These are phyloP conservation scores for Solanum hybrid DNA, from an alignment of 305 asterid species.

Conservation along the genomic window DNA sequence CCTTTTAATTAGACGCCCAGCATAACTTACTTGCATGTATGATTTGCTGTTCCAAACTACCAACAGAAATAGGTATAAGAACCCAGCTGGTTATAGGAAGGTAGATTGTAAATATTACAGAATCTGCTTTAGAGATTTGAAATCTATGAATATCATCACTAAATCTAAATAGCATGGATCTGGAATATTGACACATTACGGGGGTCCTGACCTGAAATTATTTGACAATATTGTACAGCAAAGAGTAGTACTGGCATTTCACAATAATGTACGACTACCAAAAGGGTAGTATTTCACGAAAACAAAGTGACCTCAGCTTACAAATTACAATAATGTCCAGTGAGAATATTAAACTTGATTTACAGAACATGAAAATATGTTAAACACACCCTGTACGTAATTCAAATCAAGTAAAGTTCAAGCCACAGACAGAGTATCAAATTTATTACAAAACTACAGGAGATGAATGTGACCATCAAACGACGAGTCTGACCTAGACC, in stretches of 20 bases:
- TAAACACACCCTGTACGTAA: not conserved
- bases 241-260: not conserved
- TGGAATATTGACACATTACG: not conserved
- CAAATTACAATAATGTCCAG: not conserved
- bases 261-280: not conserved
- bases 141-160: not conserved
- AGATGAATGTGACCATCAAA: not conserved
- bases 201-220: not conserved
- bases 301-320: not conserved
- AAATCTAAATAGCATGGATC: not conserved
- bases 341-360: not conserved
- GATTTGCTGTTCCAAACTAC: not conserved
- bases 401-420: not conserved
- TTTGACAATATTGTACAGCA: not conserved
- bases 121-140: not conserved
- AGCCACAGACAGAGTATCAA: not conserved
- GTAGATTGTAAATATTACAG: not conserved
- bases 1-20: not conserved
- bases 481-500: not conserved
- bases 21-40: not conserved
- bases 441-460: not conserved
- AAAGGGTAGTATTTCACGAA: not conserved
- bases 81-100: not conserved
- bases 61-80: not conserved
- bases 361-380: not conserved